A percentile compares a stretch with the other conserved stretches of the same genome.
Conservation (phyloP, 2,329 filamentous ascomycete genomes). For the Diplocarpon mali region DNA sequence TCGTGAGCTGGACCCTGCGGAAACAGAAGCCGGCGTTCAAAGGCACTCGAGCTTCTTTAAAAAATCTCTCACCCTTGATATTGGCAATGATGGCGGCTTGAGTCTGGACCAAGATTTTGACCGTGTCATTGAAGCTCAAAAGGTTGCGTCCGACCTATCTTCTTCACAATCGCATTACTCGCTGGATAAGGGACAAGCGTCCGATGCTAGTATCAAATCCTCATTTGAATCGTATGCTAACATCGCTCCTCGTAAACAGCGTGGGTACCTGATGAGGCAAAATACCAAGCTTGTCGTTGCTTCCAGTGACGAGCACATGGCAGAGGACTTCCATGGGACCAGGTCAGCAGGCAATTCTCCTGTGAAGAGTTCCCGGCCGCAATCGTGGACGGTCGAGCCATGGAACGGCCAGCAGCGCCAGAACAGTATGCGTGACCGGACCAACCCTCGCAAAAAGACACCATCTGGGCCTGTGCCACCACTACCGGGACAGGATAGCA, state of each 20-base stretch:
- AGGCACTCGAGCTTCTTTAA: constrained; percentile 68
- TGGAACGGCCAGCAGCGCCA: constrained; percentile 79
- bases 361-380: constrained; percentile 65
- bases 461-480: constrained; percentile 58
- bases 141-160: constrained; percentile 55
- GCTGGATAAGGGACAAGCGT: constrained; percentile 35
- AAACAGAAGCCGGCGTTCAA: constrained; percentile 26
- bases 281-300: constrained; percentile 96
- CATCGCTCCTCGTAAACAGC: constrained; percentile 57
- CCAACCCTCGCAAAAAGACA: constrained; percentile 30
- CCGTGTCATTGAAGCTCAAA: constrained; percentile 89
- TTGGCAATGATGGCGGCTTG: constrained; percentile 64
- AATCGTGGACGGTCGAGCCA: constrained; percentile 93
- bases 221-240: constrained; percentile 43
- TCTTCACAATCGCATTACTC: constrained; percentile 17
- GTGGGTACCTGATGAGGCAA: constrained; percentile 96
- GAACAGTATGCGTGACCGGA: constrained; percentile 51
- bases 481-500: constrained; percentile 78
- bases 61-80: constrained; percentile 69
- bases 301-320: constrained; percentile 56
- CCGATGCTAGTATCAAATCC: constrained; percentile 18
- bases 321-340: constrained; percentile 40
- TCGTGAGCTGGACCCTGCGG: constrained; percentile 15
- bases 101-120: constrained; percentile 90
- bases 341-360: constrained; percentile 59